Percentiles rank a stretch among this genome's conserved stretches.
Conservation (phyloP, 352 stramenopile species). For the Globisporangium canariense region DNA sequence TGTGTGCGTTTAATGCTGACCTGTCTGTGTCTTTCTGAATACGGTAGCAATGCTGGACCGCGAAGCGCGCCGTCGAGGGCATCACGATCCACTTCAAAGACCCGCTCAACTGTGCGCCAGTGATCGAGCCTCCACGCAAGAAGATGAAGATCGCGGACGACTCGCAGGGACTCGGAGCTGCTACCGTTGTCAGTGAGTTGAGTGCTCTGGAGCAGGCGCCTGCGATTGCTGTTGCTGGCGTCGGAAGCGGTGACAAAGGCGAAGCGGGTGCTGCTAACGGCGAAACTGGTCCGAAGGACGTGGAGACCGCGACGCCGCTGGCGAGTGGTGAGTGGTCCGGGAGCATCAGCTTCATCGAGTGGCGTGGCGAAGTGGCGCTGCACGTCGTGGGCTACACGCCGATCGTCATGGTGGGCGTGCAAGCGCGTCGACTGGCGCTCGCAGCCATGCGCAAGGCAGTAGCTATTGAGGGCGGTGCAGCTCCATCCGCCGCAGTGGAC, state of each 20-base stretch:
- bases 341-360: conserved; percentile 86
- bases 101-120: conserved; percentile 57
- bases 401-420: conserved; percentile 75
- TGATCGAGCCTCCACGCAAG: conserved; percentile 72
- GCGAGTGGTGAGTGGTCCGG: conserved; percentile 68
- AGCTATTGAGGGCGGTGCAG: conserved; percentile 15
- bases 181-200: neutral
- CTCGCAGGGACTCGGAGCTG: neutral
- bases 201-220: conserved; percentile 4
- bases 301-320: conserved; percentile 41
- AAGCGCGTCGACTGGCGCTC: conserved; percentile 75
- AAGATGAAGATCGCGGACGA: conserved; percentile 52
- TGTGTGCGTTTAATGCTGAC: neutral
- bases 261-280: conserved; percentile 20
- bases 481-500: conserved; percentile 25
- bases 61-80: conserved; percentile 69
- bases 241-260: neutral
- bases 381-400: conserved; percentile 71
- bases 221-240: neutral
- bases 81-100: conserved; percentile 81
- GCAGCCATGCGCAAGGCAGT: conserved; percentile 52
- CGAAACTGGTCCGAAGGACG: conserved; percentile 21
- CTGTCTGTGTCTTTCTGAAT: neutral
- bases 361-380: conserved; percentile 71
- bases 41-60: conserved; percentile 60